Base-by-base conservation (phyloP, 345 rosid genomes). In the Psidium guajava region DNA sequence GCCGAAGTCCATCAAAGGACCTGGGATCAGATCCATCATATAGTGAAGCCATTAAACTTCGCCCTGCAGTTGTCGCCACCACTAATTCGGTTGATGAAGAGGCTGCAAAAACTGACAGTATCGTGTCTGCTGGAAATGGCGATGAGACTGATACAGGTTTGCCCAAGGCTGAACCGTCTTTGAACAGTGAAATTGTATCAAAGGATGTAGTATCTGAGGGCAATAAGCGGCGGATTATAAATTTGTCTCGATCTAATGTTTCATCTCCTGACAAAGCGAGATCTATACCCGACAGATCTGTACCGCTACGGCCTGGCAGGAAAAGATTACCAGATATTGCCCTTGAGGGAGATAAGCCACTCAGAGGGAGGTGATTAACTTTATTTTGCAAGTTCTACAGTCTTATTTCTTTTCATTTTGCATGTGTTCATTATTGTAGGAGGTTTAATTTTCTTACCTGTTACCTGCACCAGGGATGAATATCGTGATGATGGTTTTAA, bases 331-430 rank as follows among this genome's bases (percentile, higher is more conserved):
- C 92, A 87, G 93, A 94, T 91, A 87, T 89, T 82, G 86, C 93
- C 40, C 87, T 90, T 84, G 95, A 91, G 80, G 90, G 88, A 51
- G 92, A 90, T 59, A 92, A 86, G 87, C 86, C 90, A 82, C 88
- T 84, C 85, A 92, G 92, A 93, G 95, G 93, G 92, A 93, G 99
- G 98, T 96, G 94, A 94, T 91, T 88, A 90, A 90, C 89, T 73
- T 86, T 86, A 85, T 84, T 56, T 4, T 54, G 56, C 85, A 84
- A 84, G 47, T 36, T 64, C 49, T 85, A 56, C 87, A 54, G 53
- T 56, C 58, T 84, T 47, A 22, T 75, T 28, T 28, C 27, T 69
- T 81, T 47, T 13, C 32, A 25, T 14, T 73, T 87, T 80, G 55
- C 86, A 64, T 36, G 54, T 86, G 20, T 83, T 6, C 27, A 81